A percentile compares a stretch with the other conserved stretches of the same genome.
These are phyloP conservation scores for Calocera cornea DNA, from an alignment of 768 basidiomycete species.

Conservation along the genomic window DNA sequence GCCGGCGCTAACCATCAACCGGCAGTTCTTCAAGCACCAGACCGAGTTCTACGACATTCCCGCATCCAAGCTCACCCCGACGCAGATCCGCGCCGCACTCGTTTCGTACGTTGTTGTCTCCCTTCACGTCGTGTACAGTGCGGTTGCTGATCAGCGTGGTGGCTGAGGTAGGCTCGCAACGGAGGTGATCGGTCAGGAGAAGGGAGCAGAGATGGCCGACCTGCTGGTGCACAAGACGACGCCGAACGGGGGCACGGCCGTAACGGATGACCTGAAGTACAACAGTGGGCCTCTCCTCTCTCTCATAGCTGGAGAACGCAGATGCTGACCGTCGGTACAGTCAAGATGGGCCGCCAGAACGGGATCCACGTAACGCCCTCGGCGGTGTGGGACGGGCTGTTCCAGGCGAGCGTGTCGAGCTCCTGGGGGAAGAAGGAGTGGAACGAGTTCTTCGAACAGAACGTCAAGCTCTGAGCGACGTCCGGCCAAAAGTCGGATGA, in stretches of 20 bases:
- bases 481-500: neutral
- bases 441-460: constrained; percentile 55
- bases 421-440: constrained; percentile 74
- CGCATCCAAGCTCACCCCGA: constrained; percentile 46
- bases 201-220: constrained; percentile 43
- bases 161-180: constrained; percentile 38
- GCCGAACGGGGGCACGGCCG: constrained; percentile 68
- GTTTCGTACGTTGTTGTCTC: constrained; percentile 19
- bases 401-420: constrained; percentile 61
- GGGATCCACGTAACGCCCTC: constrained; percentile 85
- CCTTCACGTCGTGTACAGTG: constrained; percentile 11
- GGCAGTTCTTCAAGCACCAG: constrained; percentile 63
- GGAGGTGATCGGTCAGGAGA: constrained; percentile 37
- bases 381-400: constrained; percentile 53
- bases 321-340: constrained; percentile 28
- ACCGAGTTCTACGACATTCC: constrained; percentile 71
- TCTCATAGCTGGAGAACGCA: neutral
- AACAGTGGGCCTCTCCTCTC: constrained; percentile 40
- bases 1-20: neutral
- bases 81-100: constrained; percentile 63
- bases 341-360: constrained; percentile 86
- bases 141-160: constrained; percentile 15
- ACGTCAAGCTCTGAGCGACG: constrained; percentile 21
- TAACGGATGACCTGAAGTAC: constrained; percentile 80
- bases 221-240: constrained; percentile 46